Evolutionary conservation across 2,329 filamentous ascomycete genomes (phyloP).

Genomic region (Arthrinium puccinioides): DNA sequence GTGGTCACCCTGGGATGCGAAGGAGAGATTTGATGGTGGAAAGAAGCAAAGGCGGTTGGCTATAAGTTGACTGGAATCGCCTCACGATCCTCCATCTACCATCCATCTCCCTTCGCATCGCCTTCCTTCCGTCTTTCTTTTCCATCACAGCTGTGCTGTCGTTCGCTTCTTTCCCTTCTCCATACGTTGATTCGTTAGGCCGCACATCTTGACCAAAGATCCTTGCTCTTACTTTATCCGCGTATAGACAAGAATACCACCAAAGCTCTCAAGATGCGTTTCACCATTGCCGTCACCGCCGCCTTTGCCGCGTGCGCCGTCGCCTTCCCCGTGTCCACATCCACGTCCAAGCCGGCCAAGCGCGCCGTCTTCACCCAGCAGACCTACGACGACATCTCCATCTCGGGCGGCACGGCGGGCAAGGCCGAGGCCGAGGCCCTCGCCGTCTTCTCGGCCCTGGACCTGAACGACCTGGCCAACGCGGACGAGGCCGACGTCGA

Average conservation of each 20-base stretch:
- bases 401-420: conserved; percentile 37
- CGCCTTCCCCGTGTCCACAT: neutral
- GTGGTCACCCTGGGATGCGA: neutral
- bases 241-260: neutral
- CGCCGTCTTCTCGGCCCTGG: conserved; percentile 28
- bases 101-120: neutral
- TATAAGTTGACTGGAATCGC: neutral
- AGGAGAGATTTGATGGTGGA: too few relatives aligned
- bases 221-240: neutral
- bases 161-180: conserved; percentile 15
- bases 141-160: conserved; percentile 20
- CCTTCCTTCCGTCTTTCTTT: conserved; percentile 3
- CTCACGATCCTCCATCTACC: neutral
- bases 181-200: conserved; percentile 6
- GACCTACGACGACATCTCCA: conserved; percentile 37
- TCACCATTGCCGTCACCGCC: conserved; percentile 15
- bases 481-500: conserved; percentile 39
- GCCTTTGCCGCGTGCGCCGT: conserved; percentile 14
- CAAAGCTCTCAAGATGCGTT: conserved; percentile 16
- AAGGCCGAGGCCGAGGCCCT: conserved; percentile 35
- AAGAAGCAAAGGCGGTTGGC: neutral
- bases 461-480: conserved; percentile 32
- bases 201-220: neutral
- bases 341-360: conserved; percentile 2
- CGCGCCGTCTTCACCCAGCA: conserved; percentile 19